Base-by-base conservation (phyloP, 1,139 yeast genomes). In the Candida pseudoviswanathii region DNA sequence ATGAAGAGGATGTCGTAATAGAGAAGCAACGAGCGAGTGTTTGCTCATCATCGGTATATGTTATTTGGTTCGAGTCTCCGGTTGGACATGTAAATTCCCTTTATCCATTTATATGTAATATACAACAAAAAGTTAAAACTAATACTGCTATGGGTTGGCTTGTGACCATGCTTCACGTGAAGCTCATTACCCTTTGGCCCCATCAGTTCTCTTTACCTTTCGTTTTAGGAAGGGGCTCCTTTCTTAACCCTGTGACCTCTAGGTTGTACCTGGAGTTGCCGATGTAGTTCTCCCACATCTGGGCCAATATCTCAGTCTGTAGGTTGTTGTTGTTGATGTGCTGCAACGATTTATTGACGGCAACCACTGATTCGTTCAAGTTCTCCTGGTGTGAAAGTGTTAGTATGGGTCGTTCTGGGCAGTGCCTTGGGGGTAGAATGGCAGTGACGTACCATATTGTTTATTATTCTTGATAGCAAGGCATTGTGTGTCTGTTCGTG, bases 401-500 rank as follows among this genome's bases (percentile, higher is more conserved):
- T 44, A 31, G 47, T 42, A 42, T 9, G 5, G 9, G 10, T 16
- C 16, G 16, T 16, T 16, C 16, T 16, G 16, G 16, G 16, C 16
- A 16, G 16, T 16, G 16, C 16, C 16, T 16, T 16, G 16, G 2
- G 16, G 16, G 16, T 16, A 16, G 16, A 16, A 16, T 16, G 16
- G 16, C 16, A 8, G 26, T 4, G 2, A 78, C 88, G 41, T 75
- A 83, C 90, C 67, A 89, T 83, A 58, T 89, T 89, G 63, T 81
- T 82, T 49, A 88, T 84, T 34, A 90, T 88, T 55, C 97, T 81
- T 25, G 90, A 80, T 51, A 89, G 75, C 40, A 90, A 73, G 16
- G 91, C 91, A 54, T 82, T 86, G 61, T 91, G 97, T 6, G 84
- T 89, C 62, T 87, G 89, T 60, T 89, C 96, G 62, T 90, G 95